Evolutionary conservation across 116 monocot genomes (phyloP).

Genomic region (Posidonia oceanica): DNA sequence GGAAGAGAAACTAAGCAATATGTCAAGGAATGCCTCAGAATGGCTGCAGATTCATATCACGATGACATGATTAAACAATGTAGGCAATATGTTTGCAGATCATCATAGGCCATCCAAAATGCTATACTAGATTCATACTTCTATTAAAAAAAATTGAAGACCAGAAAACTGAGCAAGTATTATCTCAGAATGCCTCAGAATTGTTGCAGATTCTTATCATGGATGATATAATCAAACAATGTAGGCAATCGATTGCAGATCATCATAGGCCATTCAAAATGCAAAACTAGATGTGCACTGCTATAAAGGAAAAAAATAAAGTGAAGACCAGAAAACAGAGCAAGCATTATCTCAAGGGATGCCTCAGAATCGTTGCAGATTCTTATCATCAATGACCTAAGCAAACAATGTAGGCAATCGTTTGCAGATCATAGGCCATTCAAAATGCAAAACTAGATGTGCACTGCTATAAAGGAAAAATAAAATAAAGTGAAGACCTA

Average conservation of each 20-base stretch:
- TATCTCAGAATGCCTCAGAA: not conserved
- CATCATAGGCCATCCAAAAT: not conserved
- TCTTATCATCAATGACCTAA: too few species aligned
- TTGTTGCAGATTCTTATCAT: not conserved
- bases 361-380: too few species aligned
- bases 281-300: not conserved
- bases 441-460: too few species aligned
- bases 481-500: too few species aligned
- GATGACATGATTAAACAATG: conserved; percentile 1
- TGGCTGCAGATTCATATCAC: conserved; percentile 2
- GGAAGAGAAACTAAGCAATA: not conserved
- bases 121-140: not conserved
- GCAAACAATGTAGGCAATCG: too few species aligned
- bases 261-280: not conserved
- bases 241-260: conserved; percentile 1
- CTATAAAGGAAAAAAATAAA: not conserved
- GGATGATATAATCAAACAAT: conserved; percentile 3
- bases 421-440: too few species aligned
- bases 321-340: not conserved
- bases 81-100: conserved; percentile 5
- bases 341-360: not conserved
- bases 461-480: too few species aligned
- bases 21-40: not conserved
- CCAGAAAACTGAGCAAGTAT: not conserved
- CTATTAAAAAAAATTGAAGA: not conserved